phyloP scores from a whole-genome alignment of 495 filamentous ascomycete species.

The Pseudoneurospora amorphoporcata region DNA sequence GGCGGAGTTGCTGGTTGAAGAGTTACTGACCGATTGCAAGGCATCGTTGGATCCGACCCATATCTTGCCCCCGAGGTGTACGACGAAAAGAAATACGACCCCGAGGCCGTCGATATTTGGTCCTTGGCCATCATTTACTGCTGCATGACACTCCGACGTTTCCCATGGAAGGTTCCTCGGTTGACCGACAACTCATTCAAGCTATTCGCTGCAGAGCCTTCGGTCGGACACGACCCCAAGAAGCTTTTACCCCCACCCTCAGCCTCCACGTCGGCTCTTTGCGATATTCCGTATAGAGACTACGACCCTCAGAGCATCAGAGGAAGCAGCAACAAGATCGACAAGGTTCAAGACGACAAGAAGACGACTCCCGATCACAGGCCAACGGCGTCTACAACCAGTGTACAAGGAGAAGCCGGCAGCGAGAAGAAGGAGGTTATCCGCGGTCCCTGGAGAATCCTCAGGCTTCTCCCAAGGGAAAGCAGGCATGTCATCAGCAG shows the following conservation, averaged over 20 bases:
- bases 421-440: constrained; percentile 64
- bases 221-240: constrained; percentile 41
- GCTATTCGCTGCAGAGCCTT: constrained; percentile 73
- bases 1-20: background rate
- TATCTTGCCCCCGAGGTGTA: constrained; percentile 97
- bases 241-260: constrained; percentile 31
- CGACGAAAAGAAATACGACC: constrained; percentile 88
- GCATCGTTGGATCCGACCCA: constrained; percentile 94
- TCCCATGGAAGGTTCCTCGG: constrained; percentile 94
- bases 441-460: constrained; percentile 84
- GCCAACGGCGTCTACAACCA: background rate
- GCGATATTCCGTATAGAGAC: constrained; percentile 25
- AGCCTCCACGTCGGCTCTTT: constrained; percentile 27
- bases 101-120: constrained; percentile 91
- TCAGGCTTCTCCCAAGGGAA: constrained; percentile 86
- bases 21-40: constrained; percentile 34
- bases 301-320: constrained; percentile 22
- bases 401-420: constrained; percentile 1
- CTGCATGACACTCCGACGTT: constrained; percentile 93
- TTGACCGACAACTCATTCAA: constrained; percentile 89
- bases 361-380: constrained; percentile 7
- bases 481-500: constrained; percentile 78
- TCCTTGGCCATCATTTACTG: constrained; percentile 97
- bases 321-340: background rate
- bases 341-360: constrained; percentile 4